These are phyloP conservation scores for Sorghum bicolor DNA, from an alignment of 176 grass and related monocot species.

Conservation along the genomic window DNA sequence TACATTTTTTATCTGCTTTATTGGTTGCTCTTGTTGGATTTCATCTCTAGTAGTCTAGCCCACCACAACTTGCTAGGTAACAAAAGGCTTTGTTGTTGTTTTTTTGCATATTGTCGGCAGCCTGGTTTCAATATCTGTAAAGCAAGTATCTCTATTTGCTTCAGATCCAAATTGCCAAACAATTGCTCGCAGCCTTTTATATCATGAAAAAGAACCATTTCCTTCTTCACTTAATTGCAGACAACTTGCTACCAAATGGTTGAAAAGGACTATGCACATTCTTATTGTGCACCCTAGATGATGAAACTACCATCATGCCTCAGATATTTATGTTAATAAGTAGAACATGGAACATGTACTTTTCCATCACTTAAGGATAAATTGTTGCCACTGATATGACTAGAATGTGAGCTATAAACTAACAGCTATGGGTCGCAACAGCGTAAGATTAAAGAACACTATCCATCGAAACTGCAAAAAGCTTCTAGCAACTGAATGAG, in stretches of 20 bases:
- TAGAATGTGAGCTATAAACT: conserved; percentile 4
- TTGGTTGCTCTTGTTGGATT: not conserved
- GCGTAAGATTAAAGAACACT: not conserved
- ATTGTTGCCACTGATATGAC: not conserved
- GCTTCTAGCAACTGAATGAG: not conserved
- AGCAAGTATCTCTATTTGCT: conserved; percentile 15
- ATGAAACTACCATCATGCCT: conserved; percentile 8
- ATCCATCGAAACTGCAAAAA: not conserved
- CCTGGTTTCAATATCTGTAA: not conserved
- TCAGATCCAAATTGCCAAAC: conserved; percentile 1
- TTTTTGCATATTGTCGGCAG: not conserved
- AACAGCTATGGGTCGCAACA: not conserved
- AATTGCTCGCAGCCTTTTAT: conserved; percentile 6
- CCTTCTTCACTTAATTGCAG: conserved; percentile 16
- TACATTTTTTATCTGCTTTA: not conserved
- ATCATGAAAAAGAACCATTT: not conserved
- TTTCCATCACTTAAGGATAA: conserved; percentile 5
- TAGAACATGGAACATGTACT: not conserved
- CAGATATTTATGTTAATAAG: not conserved
- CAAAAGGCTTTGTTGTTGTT: not conserved
- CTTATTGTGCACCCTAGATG: conserved; percentile 23
- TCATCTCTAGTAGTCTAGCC: not conserved
- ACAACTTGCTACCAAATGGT: conserved; percentile 17
- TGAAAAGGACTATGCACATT: conserved; percentile 10
- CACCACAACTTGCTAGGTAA: not conserved